Conservation (phyloP, 306 rosid genomes). For the Acacia crassicarpa region DNA sequence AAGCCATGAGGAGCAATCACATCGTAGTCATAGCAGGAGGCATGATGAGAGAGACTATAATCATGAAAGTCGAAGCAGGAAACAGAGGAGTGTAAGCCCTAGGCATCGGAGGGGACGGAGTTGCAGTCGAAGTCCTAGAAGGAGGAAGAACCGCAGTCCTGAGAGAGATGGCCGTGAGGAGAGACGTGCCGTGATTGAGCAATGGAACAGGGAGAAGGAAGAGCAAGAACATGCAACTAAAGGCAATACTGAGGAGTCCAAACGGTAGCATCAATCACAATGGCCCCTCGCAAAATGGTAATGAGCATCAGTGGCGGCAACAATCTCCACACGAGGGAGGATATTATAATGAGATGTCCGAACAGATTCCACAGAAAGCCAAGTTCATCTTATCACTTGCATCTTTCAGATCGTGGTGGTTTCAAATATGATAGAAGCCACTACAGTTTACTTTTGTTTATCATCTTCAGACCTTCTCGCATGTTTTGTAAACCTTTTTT, state of each 20-base stretch:
- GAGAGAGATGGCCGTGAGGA: conserved; percentile 81
- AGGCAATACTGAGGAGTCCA: conserved; percentile 28
- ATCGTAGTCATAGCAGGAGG: conserved; percentile 56
- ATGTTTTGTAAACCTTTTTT: too few relatives aligned
- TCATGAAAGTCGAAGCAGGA: conserved; percentile 57
- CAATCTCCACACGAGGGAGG: conserved; percentile 23
- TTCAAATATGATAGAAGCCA: too few relatives aligned
- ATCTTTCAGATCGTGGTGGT: too few relatives aligned
- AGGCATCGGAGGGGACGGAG: conserved; percentile 51
- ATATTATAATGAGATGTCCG: not conserved
- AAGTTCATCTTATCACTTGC: too few relatives aligned
- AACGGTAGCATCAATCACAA: not conserved
- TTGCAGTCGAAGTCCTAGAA: conserved; percentile 55
- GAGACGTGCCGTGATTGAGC: conserved; percentile 85
- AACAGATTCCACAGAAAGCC: too few relatives aligned
- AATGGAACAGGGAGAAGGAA: conserved; percentile 84
- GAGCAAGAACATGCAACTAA: conserved; percentile 38
- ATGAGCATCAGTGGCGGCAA: too few relatives aligned
- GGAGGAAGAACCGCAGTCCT: conserved; percentile 59
- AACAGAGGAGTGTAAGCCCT: conserved; percentile 64
- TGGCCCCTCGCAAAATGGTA: conserved; percentile 31
- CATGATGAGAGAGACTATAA: conserved; percentile 63
- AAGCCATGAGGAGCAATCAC: conserved; percentile 67
- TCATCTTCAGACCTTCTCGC: too few relatives aligned
- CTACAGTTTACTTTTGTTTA: too few relatives aligned